A percentile compares a stretch with the other conserved stretches of the same genome.
These are phyloP conservation scores for Ploettnerulaceae sp. DNA, from an alignment of 2,329 filamentous ascomycete species.

Conservation along the genomic window DNA sequence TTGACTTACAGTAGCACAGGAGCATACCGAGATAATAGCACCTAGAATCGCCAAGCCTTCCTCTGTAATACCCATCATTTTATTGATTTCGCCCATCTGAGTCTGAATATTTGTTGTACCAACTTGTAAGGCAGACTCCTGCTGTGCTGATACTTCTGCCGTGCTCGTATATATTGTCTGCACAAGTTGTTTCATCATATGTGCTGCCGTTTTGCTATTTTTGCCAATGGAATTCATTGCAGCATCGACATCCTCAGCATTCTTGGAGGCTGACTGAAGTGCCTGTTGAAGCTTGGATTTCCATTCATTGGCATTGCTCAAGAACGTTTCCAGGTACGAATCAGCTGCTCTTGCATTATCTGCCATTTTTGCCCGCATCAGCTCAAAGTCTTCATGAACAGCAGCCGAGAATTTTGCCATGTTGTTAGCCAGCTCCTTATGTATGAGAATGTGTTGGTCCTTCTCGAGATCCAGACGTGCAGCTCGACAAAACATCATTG, in stretches of 20 bases:
- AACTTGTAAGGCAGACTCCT: slow-evolving; percentile 26
- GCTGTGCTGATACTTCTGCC: slow-evolving; percentile 29
- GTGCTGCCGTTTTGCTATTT: slow-evolving; percentile 14
- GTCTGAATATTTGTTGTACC: slow-evolving; percentile 21
- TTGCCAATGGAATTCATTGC: slow-evolving; percentile 19
- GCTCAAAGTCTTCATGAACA: slow-evolving; percentile 23
- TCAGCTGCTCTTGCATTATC: slow-evolving; percentile 20
- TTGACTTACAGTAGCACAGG: background rate
- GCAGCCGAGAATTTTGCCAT: slow-evolving; percentile 28
- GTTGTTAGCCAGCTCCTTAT: slow-evolving; percentile 28
- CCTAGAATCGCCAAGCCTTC: slow-evolving; percentile 17
- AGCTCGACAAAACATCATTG: slow-evolving; percentile 57
- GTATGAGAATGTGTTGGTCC: slow-evolving; percentile 31
- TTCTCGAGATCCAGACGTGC: slow-evolving; percentile 54
- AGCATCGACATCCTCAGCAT: slow-evolving; percentile 19
- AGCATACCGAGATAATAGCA: slow-evolving; percentile 20
- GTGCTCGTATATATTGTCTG: slow-evolving; percentile 22
- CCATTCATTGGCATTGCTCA: slow-evolving; percentile 21
- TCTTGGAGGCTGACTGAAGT: slow-evolving; percentile 24
- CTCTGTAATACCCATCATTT: slow-evolving; percentile 23
- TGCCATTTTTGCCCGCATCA: slow-evolving; percentile 22
- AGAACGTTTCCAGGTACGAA: slow-evolving; percentile 24
- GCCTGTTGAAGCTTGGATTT: slow-evolving; percentile 22
- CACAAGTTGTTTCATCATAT: slow-evolving; percentile 18
- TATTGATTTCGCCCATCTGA: slow-evolving; percentile 22